Evolutionary conservation across 306 rosid species (phyloP).

Genomic region (Vachellia collinsii): DNA sequence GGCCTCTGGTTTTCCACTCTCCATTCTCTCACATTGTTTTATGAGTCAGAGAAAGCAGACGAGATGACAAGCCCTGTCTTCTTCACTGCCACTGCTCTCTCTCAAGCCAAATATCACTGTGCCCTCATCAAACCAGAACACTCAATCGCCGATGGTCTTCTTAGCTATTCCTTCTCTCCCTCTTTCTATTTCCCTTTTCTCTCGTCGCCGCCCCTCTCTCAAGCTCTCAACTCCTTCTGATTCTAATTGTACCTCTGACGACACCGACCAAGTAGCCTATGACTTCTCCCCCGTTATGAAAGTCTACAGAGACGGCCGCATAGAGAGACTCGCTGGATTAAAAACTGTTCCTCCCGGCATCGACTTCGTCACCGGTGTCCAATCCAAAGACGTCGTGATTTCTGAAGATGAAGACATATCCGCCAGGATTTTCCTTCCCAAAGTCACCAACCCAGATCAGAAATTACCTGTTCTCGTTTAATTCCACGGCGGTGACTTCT

Average conservation of each 20-base stretch:
- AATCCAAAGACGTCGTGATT: constrained; percentile 65
- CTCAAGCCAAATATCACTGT: not conserved
- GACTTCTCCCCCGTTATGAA: constrained; percentile 58
- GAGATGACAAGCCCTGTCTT: constrained; percentile 20
- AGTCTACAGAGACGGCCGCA: constrained; percentile 65
- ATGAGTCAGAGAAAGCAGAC: not conserved
- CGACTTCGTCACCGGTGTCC: constrained; percentile 57
- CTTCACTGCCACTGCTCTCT: not conserved
- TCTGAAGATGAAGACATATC: constrained; percentile 54
- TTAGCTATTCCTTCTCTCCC: constrained; percentile 18
- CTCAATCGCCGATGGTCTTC: not conserved
- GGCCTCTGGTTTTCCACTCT: not conserved
- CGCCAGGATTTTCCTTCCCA: constrained; percentile 63
- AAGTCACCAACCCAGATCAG: constrained; percentile 17
- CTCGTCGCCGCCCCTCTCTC: not conserved
- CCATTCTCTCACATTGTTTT: not conserved
- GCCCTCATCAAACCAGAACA: constrained; percentile 4
- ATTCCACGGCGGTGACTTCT: constrained; percentile 77
- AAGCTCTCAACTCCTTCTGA: not conserved
- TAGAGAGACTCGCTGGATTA: constrained; percentile 46
- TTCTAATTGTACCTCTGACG: constrained; percentile 21
- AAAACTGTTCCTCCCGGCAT: constrained; percentile 48
- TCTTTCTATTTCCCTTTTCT: constrained; percentile 22
- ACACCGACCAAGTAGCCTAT: constrained; percentile 26
- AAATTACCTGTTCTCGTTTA: constrained; percentile 72